Conservation (phyloP, 2,329 filamentous ascomycete species). For the Trichoderma polysporum region DNA sequence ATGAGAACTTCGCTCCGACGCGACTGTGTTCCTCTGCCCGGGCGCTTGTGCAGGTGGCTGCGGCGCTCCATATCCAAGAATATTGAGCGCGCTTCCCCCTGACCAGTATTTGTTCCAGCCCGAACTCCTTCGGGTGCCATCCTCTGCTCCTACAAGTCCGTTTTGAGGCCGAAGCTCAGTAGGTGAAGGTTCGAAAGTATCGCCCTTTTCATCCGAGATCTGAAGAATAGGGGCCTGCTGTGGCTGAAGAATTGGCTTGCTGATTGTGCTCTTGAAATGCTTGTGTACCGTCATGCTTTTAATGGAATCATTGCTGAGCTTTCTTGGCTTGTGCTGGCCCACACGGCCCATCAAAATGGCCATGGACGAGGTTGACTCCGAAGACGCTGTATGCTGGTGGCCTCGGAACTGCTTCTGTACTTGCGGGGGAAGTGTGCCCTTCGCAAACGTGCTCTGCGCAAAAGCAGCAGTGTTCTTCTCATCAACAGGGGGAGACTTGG, state of each 20-base stretch:
- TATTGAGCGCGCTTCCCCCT: slow-evolving; percentile 66
- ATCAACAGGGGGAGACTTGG: slow-evolving; percentile 45
- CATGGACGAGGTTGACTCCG: slow-evolving; percentile 61
- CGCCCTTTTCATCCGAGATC: slow-evolving; percentile 43
- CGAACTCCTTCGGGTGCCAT: slow-evolving; percentile 59
- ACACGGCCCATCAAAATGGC: slow-evolving; percentile 66
- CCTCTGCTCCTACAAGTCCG: slow-evolving; percentile 38
- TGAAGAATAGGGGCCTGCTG: slow-evolving; percentile 35
- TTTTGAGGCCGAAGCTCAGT: slow-evolving; percentile 39
- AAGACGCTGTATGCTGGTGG: slow-evolving; percentile 54
- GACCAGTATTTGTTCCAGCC: slow-evolving; percentile 80
- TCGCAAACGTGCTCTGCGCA: slow-evolving; percentile 45
- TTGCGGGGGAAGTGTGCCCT: slow-evolving; percentile 40
- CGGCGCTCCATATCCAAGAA: slow-evolving; percentile 56
- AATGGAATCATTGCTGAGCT: slow-evolving; percentile 55
- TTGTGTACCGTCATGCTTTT: slow-evolving; percentile 55
- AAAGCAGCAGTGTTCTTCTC: slow-evolving; percentile 59
- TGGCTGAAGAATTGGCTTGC: slow-evolving; percentile 58
- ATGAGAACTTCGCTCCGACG: slow-evolving; percentile 55
- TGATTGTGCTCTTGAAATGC: slow-evolving; percentile 62
- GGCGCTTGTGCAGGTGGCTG: slow-evolving; percentile 28
- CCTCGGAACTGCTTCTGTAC: slow-evolving; percentile 45
- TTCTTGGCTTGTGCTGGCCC: slow-evolving; percentile 46
- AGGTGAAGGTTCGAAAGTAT: slow-evolving; percentile 39
- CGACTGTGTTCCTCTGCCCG: slow-evolving; percentile 50